A percentile compares a stretch with the other conserved stretches of the same genome.
Conservation (phyloP, 352 stramenopile genomes). For the Phytophthora pluvialis region DNA sequence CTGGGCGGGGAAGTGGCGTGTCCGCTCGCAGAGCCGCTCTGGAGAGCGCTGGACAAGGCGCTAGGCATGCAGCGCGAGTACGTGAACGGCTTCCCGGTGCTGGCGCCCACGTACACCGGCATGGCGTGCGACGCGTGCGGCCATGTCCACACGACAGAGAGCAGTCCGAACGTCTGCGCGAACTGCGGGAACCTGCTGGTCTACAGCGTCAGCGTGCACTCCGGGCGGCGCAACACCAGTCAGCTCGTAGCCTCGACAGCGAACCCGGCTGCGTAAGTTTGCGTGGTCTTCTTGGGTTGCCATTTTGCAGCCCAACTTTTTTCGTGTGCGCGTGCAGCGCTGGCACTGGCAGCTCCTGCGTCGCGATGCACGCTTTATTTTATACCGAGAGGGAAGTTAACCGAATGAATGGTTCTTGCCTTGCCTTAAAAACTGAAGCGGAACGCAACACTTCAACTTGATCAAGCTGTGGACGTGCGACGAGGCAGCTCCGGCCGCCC, state of each 20-base stretch:
- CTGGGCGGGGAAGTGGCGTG: conserved; percentile 74
- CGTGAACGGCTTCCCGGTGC: conserved; percentile 61
- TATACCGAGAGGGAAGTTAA: conserved; percentile 25
- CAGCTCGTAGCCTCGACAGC: conserved; percentile 43
- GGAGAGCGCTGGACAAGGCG: conserved; percentile 64
- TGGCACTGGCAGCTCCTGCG: not conserved
- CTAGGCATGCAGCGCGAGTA: conserved; percentile 72
- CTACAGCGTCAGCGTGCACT: conserved; percentile 77
- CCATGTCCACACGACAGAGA: conserved; percentile 55
- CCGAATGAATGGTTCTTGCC: conserved; percentile 20
- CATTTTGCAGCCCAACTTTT: not conserved
- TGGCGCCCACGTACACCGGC: conserved; percentile 52
- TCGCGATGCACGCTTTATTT: conserved; percentile 26
- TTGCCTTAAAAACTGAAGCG: not conserved
- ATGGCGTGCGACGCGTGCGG: conserved; percentile 64
- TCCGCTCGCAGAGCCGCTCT: conserved; percentile 63
- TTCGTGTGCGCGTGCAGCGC: conserved; percentile 14
- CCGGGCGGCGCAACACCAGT: conserved; percentile 63
- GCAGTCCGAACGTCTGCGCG: conserved; percentile 40
- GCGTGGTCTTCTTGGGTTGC: not conserved
- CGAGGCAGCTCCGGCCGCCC: not conserved
- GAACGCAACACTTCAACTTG: conserved; percentile 14
- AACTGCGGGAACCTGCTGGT: conserved; percentile 72
- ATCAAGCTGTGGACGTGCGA: conserved; percentile 7
- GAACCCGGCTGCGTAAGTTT: conserved; percentile 20